Evolutionary conservation across 2,329 filamentous ascomycete genomes (phyloP).

Genomic region (Ophiocordyceps australis): DNA sequence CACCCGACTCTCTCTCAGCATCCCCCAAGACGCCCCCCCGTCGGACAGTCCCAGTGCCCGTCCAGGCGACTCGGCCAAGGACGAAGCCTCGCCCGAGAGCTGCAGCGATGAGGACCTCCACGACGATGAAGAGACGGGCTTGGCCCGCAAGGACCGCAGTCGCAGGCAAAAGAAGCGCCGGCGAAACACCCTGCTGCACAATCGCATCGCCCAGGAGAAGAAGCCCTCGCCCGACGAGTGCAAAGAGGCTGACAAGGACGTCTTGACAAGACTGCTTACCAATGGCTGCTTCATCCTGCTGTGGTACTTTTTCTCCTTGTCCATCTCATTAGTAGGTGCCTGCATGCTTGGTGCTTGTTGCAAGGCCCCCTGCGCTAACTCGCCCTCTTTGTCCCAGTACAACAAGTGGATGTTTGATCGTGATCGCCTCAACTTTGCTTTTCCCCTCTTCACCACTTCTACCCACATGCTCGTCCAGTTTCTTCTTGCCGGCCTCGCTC

Average conservation of each 20-base stretch:
- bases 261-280: slow-evolving; percentile 49
- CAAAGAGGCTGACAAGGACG: slow-evolving; percentile 55
- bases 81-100: slow-evolving; percentile 27
- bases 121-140: slow-evolving; percentile 78
- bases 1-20: slow-evolving; percentile 4
- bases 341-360: slow-evolving; percentile 1
- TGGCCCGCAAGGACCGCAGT: slow-evolving; percentile 56
- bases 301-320: slow-evolving; percentile 85
- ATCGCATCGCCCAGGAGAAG: slow-evolving; percentile 43
- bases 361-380: slow-evolving; percentile 5
- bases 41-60: slow-evolving; percentile 20
- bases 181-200: slow-evolving; percentile 50
- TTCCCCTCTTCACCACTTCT: slow-evolving; percentile 87
- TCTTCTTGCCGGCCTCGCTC: slow-evolving; percentile 53
- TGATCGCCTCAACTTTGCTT: slow-evolving; percentile 73
- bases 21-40: slow-evolving; percentile 24
- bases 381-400: slow-evolving; percentile 40
- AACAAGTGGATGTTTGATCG: slow-evolving; percentile 99
- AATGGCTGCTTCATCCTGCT: slow-evolving; percentile 70
- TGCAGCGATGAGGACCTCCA: slow-evolving; percentile 56
- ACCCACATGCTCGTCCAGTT: slow-evolving; percentile 96
- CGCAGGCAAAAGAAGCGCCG: slow-evolving; percentile 48
- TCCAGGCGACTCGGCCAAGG: slow-evolving; percentile 7
- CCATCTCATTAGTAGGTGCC: slow-evolving; percentile 65
- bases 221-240: slow-evolving; percentile 52